Conservation (phyloP, 106 monocot species). For the Agapanthus africanus region DNA sequence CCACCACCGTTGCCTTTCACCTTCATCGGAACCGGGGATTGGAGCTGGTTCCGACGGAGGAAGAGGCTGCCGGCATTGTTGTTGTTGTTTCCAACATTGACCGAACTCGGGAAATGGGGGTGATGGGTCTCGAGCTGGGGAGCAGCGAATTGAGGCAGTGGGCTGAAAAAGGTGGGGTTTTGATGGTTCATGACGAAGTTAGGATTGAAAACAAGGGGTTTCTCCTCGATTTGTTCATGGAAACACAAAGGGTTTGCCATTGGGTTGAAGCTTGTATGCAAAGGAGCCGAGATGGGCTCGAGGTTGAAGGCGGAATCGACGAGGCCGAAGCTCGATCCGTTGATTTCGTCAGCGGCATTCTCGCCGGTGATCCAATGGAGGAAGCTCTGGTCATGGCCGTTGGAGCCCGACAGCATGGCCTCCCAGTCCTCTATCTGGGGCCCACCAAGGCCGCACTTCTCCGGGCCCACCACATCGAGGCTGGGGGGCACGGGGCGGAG, state of each 20-base stretch:
- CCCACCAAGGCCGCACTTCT: conserved; percentile 15
- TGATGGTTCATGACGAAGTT: conserved; percentile 18
- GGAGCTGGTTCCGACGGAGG: conserved; percentile 7
- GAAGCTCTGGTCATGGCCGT: conserved; percentile 19
- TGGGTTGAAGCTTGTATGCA: neutral
- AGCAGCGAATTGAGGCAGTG: conserved; percentile 1
- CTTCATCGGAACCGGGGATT: conserved; percentile 14
- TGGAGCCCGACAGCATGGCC: conserved; percentile 17
- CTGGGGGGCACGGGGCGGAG: conserved; percentile 22
- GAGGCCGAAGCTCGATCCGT: conserved; percentile 11
- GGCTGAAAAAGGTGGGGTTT: conserved; percentile 28
- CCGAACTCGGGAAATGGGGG: neutral
- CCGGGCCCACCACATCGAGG: conserved; percentile 5
- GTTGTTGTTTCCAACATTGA: neutral
- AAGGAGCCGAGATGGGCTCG: conserved; percentile 7
- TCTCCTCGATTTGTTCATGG: conserved; percentile 3
- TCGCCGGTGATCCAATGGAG: conserved; percentile 30
- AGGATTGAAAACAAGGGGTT: neutral
- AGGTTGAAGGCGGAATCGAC: conserved; percentile 17
- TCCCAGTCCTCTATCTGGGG: conserved; percentile 36
- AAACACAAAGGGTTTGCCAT: neutral
- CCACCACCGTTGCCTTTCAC: conserved; percentile 3
- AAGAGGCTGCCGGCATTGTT: neutral
- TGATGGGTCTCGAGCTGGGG: conserved; percentile 4
- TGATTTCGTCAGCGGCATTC: neutral